A percentile compares a stretch with the other conserved stretches of the same genome.
Conservation (phyloP, 257 asterid species). For the Mentha longifolia region DNA sequence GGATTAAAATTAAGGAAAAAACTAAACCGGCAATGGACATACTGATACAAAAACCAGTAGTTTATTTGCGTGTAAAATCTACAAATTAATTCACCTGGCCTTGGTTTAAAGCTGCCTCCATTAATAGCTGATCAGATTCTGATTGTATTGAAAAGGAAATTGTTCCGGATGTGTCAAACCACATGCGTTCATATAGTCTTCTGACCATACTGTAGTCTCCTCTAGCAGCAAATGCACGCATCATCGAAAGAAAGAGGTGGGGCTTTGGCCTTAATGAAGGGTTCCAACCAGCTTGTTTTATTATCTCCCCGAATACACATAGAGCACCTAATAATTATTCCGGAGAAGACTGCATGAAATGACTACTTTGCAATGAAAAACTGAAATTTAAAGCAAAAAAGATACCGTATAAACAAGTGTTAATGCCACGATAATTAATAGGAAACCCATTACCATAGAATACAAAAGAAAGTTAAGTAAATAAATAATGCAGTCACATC, state of each 20-base stretch:
- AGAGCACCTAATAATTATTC: conserved; percentile 57
- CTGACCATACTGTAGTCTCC: conserved; percentile 64
- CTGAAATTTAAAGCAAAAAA: conserved; percentile 12
- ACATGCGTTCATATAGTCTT: conserved; percentile 58
- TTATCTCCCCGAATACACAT: conserved; percentile 67
- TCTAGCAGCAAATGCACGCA: conserved; percentile 72
- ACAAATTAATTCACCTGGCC: conserved; percentile 53
- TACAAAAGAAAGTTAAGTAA: neutral
- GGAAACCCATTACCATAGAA: neutral
- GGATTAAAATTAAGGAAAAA: neutral
- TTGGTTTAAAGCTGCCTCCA: conserved; percentile 77
- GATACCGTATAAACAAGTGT: neutral
- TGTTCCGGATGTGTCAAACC: conserved; percentile 71
- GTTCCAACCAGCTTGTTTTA: conserved; percentile 47
- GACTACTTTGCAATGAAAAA: conserved; percentile 28
- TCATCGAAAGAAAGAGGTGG: conserved; percentile 68
- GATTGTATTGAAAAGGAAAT: conserved; percentile 49
- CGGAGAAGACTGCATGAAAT: conserved; percentile 29
- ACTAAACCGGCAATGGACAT: neutral
- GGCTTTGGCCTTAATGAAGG: conserved; percentile 68
- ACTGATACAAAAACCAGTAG: too few species aligned
- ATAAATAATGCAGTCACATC: too few species aligned
- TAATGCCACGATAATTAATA: conserved; percentile 5
- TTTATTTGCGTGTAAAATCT: conserved; percentile 3
- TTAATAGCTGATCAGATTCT: conserved; percentile 70